These are phyloP conservation scores for Pythium plurisporium DNA, from an alignment of 352 stramenopile genomes.

Conservation along the genomic window DNA sequence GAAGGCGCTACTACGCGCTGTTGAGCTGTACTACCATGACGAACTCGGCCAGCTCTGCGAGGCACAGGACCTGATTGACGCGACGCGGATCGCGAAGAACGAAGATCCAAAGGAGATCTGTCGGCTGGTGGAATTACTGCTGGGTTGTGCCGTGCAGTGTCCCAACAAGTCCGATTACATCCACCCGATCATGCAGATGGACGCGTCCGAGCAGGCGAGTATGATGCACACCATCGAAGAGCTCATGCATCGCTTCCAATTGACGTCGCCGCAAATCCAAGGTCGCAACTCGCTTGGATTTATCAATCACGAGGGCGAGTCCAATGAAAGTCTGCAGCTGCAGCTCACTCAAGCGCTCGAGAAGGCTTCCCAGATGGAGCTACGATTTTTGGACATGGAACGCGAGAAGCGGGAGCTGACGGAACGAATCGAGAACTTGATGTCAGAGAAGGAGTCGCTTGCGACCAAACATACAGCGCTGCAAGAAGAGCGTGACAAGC, in stretches of 20 bases:
- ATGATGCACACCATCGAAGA: constrained; percentile 85
- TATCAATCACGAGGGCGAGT: constrained; percentile 37
- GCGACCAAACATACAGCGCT: constrained; percentile 42
- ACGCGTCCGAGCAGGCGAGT: constrained; percentile 66
- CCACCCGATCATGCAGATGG: constrained; percentile 81
- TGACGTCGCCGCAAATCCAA: constrained; percentile 37
- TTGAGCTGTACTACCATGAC: constrained; percentile 81
- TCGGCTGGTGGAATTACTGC: constrained; percentile 67
- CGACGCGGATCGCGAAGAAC: constrained; percentile 63
- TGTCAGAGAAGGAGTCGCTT: constrained; percentile 47
- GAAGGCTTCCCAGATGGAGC: constrained; percentile 62
- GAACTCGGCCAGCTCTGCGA: constrained; percentile 74
- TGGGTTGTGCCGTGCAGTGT: constrained; percentile 78
- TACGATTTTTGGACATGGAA: constrained; percentile 73
- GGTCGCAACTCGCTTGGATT: constrained; percentile 51
- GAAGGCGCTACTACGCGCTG: constrained; percentile 65
- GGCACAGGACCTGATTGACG: constrained; percentile 63
- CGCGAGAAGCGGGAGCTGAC: constrained; percentile 71
- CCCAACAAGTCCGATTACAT: constrained; percentile 81
- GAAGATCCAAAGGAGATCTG: constrained; percentile 59
- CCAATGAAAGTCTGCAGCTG: constrained; percentile 39
- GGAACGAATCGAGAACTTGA: constrained; percentile 57
- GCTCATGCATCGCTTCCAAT: constrained; percentile 75
- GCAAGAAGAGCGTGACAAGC: constrained; percentile 63
- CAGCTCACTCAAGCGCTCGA: constrained; percentile 65